Percentiles rank a stretch among this genome's conserved stretches.
These are phyloP conservation scores for Plasmodium inui DNA, from an alignment of 169 alveolate genomes.

Conservation along the genomic window DNA sequence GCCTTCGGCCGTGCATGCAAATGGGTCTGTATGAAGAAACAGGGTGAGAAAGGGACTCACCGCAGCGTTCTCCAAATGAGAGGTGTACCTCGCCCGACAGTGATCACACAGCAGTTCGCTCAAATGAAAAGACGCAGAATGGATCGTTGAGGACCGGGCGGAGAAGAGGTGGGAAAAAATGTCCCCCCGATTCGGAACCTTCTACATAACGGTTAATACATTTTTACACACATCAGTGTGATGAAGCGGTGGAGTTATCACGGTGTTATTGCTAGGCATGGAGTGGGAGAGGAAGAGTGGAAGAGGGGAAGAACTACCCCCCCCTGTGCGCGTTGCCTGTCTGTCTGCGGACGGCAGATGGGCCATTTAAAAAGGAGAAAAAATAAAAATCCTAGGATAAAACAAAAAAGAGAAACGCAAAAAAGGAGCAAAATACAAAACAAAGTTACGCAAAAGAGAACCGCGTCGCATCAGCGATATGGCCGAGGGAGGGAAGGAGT, in stretches of 20 bases:
- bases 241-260: neutral
- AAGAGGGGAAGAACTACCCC: neutral
- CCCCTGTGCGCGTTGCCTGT: neutral
- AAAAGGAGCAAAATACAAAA: too few relatives aligned
- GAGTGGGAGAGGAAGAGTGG: neutral
- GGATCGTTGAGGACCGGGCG: neutral
- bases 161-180: neutral
- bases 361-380: neutral
- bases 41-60: neutral
- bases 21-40: neutral
- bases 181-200: neutral
- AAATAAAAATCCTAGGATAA: neutral
- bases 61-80: neutral
- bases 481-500: neutral
- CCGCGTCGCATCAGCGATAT: neutral
- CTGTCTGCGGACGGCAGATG: neutral
- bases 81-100: neutral
- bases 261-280: neutral
- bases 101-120: neutral
- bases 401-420: neutral
- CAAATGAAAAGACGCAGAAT: neutral
- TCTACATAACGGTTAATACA: neutral
- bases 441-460: neutral
- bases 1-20: neutral
- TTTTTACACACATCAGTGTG: neutral